A percentile compares a stretch with the other conserved stretches of the same genome.
phyloP scores from a whole-genome alignment of 352 stramenopile species.

The Phytophthora sojae region DNA sequence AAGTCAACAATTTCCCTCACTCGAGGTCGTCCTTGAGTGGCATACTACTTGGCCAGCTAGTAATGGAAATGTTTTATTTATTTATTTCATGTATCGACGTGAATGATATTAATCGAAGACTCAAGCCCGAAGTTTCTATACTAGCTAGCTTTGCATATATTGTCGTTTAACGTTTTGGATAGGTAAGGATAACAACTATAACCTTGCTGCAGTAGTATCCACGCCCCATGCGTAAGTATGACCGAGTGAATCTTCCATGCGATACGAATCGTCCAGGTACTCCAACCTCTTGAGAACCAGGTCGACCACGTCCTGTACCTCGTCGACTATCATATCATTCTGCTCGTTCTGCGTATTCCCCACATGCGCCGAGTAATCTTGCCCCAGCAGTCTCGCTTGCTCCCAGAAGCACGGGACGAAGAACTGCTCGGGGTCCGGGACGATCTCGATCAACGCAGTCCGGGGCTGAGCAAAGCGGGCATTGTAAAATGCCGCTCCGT shows the following conservation, averaged over 20 bases:
- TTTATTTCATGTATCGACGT: no score
- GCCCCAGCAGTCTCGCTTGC: conserved; percentile 35
- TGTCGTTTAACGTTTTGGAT: neutral
- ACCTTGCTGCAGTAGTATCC: neutral
- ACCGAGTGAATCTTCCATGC: conserved; percentile 18
- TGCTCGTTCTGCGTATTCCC: conserved; percentile 11
- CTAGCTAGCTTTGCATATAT: no score
- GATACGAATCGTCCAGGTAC: conserved; percentile 37
- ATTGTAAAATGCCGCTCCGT: conserved; percentile 43
- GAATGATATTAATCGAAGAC: no score
- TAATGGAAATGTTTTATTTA: no score
- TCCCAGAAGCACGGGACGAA: conserved; percentile 40
- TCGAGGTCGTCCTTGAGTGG: no score
- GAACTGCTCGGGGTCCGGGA: conserved; percentile 30
- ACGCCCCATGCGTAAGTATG: conserved; percentile 37
- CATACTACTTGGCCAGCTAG: no score
- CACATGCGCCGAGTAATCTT: conserved; percentile 40
- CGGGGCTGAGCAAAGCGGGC: conserved; percentile 30
- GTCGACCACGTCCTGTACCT: conserved; percentile 26
- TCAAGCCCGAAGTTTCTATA: no score
- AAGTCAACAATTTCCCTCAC: no score
- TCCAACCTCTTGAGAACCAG: conserved; percentile 20
- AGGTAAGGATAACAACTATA: neutral
- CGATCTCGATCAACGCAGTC: conserved; percentile 38
- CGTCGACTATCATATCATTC: conserved; percentile 34